Conservation (phyloP, 1,284 basidiomycete species). For the Cryptococcus floricola region DNA sequence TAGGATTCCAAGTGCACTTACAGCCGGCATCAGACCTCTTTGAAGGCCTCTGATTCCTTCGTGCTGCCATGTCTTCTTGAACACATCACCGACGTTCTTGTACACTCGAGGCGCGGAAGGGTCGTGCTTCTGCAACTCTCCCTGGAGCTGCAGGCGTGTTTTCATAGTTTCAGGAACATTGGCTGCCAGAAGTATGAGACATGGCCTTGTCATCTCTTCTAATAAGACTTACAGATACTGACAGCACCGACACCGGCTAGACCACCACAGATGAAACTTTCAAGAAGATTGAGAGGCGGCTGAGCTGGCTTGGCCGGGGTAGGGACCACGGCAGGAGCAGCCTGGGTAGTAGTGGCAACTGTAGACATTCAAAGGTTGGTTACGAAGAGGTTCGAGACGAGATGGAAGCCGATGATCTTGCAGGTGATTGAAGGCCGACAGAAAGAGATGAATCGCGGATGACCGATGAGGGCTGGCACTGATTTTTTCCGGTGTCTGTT, state of each 20-base stretch:
- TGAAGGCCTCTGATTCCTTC: conserved; percentile 90
- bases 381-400: no score
- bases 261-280: conserved; percentile 81
- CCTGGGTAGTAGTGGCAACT: conserved; percentile 8
- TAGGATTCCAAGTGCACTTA: conserved; percentile 51
- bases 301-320: conserved; percentile 17
- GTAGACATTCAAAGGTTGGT: conserved; percentile 3
- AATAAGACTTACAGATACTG: conserved; percentile 47
- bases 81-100: conserved; percentile 79
- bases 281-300: conserved; percentile 49
- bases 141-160: conserved; percentile 89
- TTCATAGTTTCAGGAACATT: conserved; percentile 74
- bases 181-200: conserved; percentile 47
- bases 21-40: conserved; percentile 82
- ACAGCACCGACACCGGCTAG: conserved; percentile 84
- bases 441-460: no score
- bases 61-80: conserved; percentile 82
- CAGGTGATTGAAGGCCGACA: no score
- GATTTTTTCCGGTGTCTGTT: no score
- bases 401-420: no score
- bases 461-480: no score
- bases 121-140: conserved; percentile 75
- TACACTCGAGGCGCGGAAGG: conserved; percentile 67
- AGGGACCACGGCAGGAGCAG: conserved; percentile 11
- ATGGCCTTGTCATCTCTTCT: no score